Evolutionary conservation across 1,139 yeast species (phyloP), one percentile per base, ranked within the genome.

Genomic region (Yamadazyma triangularis): DNA sequence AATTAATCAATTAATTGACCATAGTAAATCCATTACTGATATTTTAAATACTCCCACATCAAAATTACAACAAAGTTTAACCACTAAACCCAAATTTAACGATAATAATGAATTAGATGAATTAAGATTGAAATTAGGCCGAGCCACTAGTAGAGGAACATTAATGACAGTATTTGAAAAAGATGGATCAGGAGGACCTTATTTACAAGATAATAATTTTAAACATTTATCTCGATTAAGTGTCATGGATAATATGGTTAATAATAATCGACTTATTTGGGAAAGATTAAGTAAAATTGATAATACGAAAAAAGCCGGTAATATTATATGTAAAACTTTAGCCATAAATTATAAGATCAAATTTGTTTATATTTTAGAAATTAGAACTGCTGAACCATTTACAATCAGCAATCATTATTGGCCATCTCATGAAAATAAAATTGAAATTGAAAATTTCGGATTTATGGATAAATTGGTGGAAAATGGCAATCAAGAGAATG

Each of bases 171-270:
- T 73, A 1, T 75, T 71, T 50, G 83, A 76, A 41, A 69, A 67
- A 40, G 82, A 77, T 50, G 82, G 82, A 0, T 71, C 79, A 3
- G 83, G 83, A 8, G 69, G 71, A 8, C 72, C 79, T 10, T 77
- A 76, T 41, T 58, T 64, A 3, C 77, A 64, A 32, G 71, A 71
- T 41, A 60, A 60, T 27, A 65, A 57, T 33, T 62, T 72, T 30
- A 51, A 70, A 34, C 67, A 67, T 39, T 53, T 62, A 19, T 31
- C 35, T 4, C 64, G 60, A 28, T 24, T 41, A n/a, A 51, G 47
- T 10, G 54, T 50, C 23, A 42, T 15, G 11, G 41, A 40, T 15
- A 31, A 29, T 10, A 31, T 53, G 39, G 29, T 34, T 36, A 48
- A 38, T 23, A 54, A 40, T 33, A 42, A 43, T 34, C 26, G 18